Base-by-base conservation (phyloP, 306 rosid species). In the Carpinus viminea region DNA sequence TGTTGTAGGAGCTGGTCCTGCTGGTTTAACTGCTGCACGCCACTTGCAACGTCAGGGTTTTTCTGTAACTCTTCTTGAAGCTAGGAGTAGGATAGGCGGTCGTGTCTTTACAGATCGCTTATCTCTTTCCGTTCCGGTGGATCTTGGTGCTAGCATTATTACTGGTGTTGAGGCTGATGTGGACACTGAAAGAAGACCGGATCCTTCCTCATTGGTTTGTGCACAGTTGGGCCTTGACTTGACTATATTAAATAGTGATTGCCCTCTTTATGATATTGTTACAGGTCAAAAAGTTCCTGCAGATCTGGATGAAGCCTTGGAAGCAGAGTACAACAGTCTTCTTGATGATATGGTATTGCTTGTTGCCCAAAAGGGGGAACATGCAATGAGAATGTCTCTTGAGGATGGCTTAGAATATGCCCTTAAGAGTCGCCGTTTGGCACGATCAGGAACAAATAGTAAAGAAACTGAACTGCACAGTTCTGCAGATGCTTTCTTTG, bases 91-190 rank as follows among this genome's bases (percentile, higher is more conserved):
- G 78, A 83, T 91, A 68, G 99, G 99, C 53, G 99, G 99, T 46
- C 98, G 99, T 68, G 99, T 96, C 68, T 88, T 83, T 82, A 96
- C 99, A 55, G 99, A 96, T 72, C 88, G 68, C 78, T 86, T 93
- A 60, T 89, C 99, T 61, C 90, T 96, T 74, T 96, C 99, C 78
- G 99, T 96, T 76, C 98, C 97, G 4, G 99, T 96, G 70, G 99
- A 96, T 90, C 98, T 96, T 78, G 99, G 99, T 76, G 99, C 99
- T 75, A 96, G 99, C 90, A 96, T 96, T 88, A 96, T 96, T 77
- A 96, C 99, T 48, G 99, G 99, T 74, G 97, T 96, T 73, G 99
- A 96, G 93, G 99, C 99, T 83, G 99, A 96, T 85, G 95, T 92
- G 78, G 90, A 91, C 43, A 96, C 98, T 47, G 99, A 91, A 89